Base-by-base conservation (phyloP, 2,329 filamentous ascomycete genomes). In the Hypoxylon sp. region DNA sequence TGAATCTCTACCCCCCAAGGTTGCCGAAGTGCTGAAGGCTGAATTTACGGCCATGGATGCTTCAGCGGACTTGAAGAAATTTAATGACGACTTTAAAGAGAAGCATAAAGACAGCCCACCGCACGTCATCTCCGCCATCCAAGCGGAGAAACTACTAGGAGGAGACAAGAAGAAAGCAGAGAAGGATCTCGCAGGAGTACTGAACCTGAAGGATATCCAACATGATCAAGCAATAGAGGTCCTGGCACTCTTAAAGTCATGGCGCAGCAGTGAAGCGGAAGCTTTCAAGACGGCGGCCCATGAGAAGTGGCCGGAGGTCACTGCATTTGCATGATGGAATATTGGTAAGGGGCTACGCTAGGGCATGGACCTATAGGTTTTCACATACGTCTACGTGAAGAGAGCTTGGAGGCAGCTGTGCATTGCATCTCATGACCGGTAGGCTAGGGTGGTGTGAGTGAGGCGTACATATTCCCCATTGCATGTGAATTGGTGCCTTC, bases 21-120 rank as follows among this genome's bases (percentile, higher is more conserved):
- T 91, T 18, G 82, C 86, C 51, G 87, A 93, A 69, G 87, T 93
- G 48, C 81, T 97, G 70, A 88, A 90, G 64, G 80, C 86, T 1
- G 88, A 89, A 68, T 92, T 94, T 71, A 86, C 85, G 33, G 81
- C 84, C 7, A 79, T 90, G 22, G 82, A 89, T 5, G 79, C 85
- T 8, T 85, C 85, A 28, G 78, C 82, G 18, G 84, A 90, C 52
- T 82, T 92, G 44, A 80, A 84, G 49, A 82, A 87, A 69, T 86
- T 85, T 80, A 95, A 94, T 77, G 82, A 89, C 38, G 84, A 87
- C 20, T 95, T 89, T 77, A 78, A 89, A 16, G 76, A 83, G 42
- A 82, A 85, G 70, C 84, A 95, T 80, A 86, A 87, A 70, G 77
- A 83, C 59, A 91, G 88, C 75, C 81, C 87, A 4, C 69, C 81